phyloP scores from a whole-genome alignment of 2,329 filamentous ascomycete genomes.

The Colletotrichum destructivum region DNA sequence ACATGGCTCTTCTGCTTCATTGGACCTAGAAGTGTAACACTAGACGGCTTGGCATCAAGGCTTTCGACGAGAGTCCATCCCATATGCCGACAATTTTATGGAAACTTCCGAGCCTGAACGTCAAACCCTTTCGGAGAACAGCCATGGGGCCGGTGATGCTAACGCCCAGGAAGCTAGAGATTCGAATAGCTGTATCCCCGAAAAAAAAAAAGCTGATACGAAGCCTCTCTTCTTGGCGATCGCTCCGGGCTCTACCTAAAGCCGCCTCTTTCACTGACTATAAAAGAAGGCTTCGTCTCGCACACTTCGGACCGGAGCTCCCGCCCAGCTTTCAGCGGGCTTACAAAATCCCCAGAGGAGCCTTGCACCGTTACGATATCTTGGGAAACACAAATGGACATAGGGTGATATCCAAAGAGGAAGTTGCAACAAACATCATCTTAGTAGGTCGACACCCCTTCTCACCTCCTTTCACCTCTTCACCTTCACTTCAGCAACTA shows the following conservation, averaged over 20 bases:
- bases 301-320: not conserved
- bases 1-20: constrained; percentile 2
- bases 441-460: not conserved
- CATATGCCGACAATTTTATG: too few relatives aligned
- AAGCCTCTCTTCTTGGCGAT: not conserved
- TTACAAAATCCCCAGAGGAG: not conserved
- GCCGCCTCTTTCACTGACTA: too few relatives aligned
- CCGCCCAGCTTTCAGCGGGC: not conserved
- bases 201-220: not conserved
- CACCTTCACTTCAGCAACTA: not conserved
- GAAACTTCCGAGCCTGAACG: not conserved
- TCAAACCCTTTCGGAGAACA: not conserved
- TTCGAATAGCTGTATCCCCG: not conserved
- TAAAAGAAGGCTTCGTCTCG: not conserved
- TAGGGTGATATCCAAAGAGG: not conserved
- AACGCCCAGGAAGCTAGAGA: not conserved
- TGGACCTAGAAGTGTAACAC: not conserved
- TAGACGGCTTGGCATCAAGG: constrained; percentile 7
- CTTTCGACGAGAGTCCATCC: not conserved
- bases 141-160: not conserved
- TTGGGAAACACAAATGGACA: not conserved
- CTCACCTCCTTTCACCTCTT: not conserved
- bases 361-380: not conserved
- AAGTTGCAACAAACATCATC: not conserved
- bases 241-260: not conserved